These are phyloP conservation scores for Phylloporus sp. DNA, from an alignment of 1,284 basidiomycete genomes.

Conservation along the genomic window DNA sequence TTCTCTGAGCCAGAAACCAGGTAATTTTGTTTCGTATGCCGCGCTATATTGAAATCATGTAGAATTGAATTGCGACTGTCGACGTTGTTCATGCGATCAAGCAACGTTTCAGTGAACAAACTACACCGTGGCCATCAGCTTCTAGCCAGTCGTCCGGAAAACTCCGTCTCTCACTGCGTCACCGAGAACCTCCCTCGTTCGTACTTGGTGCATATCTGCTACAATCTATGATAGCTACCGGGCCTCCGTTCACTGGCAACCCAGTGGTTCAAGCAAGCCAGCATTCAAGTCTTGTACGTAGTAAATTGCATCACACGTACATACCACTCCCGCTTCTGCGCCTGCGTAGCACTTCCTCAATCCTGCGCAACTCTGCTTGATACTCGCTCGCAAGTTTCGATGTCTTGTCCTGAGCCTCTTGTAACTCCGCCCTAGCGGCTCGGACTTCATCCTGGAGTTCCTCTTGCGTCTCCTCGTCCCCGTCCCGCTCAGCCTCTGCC, in stretches of 20 bases:
- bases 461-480: constrained; percentile 36
- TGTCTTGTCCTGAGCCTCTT: constrained; percentile 28
- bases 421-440: constrained; percentile 25
- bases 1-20: background rate
- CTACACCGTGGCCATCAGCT: too few species aligned
- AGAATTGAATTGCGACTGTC: too few species aligned
- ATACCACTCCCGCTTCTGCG: constrained; percentile 6
- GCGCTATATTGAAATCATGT: too few species aligned
- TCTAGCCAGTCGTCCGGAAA: too few species aligned
- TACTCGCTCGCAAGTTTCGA: constrained; percentile 31
- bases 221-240: too few species aligned
- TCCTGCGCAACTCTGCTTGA: constrained; percentile 29
- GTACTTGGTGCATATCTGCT: too few species aligned
- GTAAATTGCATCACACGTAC: background rate
- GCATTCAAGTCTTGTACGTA: background rate
- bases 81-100: too few species aligned
- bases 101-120: too few species aligned
- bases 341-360: constrained; percentile 30
- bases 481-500: constrained; percentile 29
- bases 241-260: too few species aligned
- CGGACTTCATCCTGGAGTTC: constrained; percentile 34
- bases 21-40: background rate
- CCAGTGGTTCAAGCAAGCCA: too few species aligned
- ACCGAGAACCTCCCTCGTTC: too few species aligned
- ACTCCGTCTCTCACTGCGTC: too few species aligned